phyloP scores from a whole-genome alignment of 2,329 filamentous ascomycete species.

The Calonectria pauciramosa region DNA sequence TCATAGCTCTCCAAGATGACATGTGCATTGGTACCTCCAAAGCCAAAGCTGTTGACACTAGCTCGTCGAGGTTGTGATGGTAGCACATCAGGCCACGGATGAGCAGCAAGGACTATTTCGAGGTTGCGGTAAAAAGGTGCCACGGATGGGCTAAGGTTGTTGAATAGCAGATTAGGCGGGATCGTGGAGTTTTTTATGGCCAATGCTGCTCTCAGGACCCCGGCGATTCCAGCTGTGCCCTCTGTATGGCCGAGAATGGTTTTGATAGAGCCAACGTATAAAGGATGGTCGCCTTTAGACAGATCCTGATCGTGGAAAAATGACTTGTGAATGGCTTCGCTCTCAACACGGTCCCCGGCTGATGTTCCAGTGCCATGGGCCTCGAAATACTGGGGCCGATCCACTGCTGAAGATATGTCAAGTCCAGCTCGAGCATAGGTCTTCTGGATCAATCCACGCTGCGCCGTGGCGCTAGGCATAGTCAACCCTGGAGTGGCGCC shows the following conservation, averaged over 20 bases:
- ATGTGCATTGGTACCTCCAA: slow-evolving; percentile 60
- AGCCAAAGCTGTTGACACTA: slow-evolving; percentile 53
- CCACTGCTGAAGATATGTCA: slow-evolving; percentile 40
- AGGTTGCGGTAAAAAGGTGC: slow-evolving; percentile 41
- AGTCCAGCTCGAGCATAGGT: neutral
- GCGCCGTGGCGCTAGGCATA: slow-evolving; percentile 59
- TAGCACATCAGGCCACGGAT: slow-evolving; percentile 34
- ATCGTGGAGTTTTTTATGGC: slow-evolving; percentile 36
- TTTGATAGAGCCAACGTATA: slow-evolving; percentile 46
- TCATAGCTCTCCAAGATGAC: slow-evolving; percentile 46
- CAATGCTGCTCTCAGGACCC: slow-evolving; percentile 31
- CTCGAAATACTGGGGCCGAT: slow-evolving; percentile 41
- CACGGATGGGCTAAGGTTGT: slow-evolving; percentile 44
- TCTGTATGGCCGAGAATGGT: slow-evolving; percentile 45
- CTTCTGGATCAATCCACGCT: slow-evolving; percentile 41
- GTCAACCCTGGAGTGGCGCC: slow-evolving; percentile 56
- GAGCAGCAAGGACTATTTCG: slow-evolving; percentile 32
- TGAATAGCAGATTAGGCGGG: slow-evolving; percentile 49
- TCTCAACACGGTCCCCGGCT: neutral
- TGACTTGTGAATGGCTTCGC: neutral
- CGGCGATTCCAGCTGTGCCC: slow-evolving; percentile 41
- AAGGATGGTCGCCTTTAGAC: neutral
- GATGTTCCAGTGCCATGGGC: neutral
- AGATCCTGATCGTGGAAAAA: slow-evolving; percentile 31
- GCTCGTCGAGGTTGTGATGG: slow-evolving; percentile 27